A percentile compares a stretch with the other conserved stretches of the same genome.
These are phyloP conservation scores for Aspergillus ruber DNA, from an alignment of 2,329 filamentous ascomycete species.

Conservation along the genomic window DNA sequence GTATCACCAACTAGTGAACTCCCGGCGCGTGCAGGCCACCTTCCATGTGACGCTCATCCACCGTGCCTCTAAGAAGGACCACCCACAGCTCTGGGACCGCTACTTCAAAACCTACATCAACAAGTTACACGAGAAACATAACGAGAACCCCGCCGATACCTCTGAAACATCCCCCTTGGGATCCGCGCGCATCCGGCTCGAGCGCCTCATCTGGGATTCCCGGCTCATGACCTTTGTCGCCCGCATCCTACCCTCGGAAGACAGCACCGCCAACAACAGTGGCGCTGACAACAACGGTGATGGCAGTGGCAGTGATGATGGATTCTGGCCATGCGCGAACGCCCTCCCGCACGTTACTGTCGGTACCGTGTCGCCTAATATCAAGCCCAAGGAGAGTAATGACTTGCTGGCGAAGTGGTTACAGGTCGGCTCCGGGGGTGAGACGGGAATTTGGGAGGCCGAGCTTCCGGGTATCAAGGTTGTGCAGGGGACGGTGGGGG, in stretches of 20 bases:
- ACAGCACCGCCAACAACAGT: slow-evolving; percentile 35
- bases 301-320: no score
- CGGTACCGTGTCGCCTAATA: slow-evolving; percentile 64
- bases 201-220: slow-evolving; percentile 71
- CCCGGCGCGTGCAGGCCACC: slow-evolving; percentile 67
- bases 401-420: slow-evolving; percentile 72
- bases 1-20: slow-evolving; percentile 68
- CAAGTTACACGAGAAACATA: slow-evolving; percentile 18
- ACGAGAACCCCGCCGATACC: slow-evolving; percentile 16
- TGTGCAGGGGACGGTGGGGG: slow-evolving; percentile 50
- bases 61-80: slow-evolving; percentile 54
- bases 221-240: slow-evolving; percentile 89
- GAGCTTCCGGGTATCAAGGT: slow-evolving; percentile 50
- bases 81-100: slow-evolving; percentile 67
- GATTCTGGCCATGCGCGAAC: slow-evolving; percentile 64
- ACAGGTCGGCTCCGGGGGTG: slow-evolving; percentile 46
- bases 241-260: slow-evolving; percentile 47
- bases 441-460: slow-evolving; percentile 50
- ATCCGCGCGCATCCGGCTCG: slow-evolving; percentile 46
- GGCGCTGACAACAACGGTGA: neutral
- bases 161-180: slow-evolving; percentile 25
- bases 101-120: slow-evolving; percentile 57
- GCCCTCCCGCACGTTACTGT: slow-evolving; percentile 79
- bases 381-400: slow-evolving; percentile 96
- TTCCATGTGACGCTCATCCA: slow-evolving; percentile 97